Percentiles rank a stretch among this genome's conserved stretches.
phyloP scores from a whole-genome alignment of 2,329 filamentous ascomycete species.

The Cladosporium sp. region DNA sequence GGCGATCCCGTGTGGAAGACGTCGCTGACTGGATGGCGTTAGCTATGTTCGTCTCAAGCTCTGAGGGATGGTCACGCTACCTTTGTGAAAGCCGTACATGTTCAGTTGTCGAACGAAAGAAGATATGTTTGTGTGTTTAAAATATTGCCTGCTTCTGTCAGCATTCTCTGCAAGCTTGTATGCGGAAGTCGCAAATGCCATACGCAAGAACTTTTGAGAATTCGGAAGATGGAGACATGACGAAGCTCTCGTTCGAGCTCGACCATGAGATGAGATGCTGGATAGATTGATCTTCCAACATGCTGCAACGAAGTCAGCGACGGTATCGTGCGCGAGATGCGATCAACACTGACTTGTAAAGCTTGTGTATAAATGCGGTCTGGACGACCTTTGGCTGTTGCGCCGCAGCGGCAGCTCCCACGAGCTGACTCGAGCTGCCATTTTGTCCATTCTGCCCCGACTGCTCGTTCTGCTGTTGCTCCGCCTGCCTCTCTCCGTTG shows the following conservation, averaged over 20 bases:
- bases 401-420: constrained; percentile 62
- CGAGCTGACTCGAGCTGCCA: constrained; percentile 23
- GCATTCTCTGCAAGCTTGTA: neutral
- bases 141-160: constrained; percentile 70
- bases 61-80: constrained; percentile 40
- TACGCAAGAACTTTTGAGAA: constrained; percentile 98
- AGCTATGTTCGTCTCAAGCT: neutral
- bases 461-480: constrained; percentile 17
- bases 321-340: neutral
- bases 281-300: constrained; percentile 91
- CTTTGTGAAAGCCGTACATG: constrained; percentile 99
- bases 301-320: constrained; percentile 53
- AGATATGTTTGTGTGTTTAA: constrained; percentile 98
- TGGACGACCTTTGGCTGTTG: constrained; percentile 97
- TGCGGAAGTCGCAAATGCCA: constrained; percentile 34
- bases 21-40: constrained; percentile 67
- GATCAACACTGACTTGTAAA: constrained; percentile 72
- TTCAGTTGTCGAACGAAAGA: constrained; percentile 97
- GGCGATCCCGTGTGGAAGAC: constrained; percentile 94
- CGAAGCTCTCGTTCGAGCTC: constrained; percentile 86
- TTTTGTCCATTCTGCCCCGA: constrained; percentile 8
- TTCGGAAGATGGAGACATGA: constrained; percentile 95
- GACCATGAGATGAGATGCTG: constrained; percentile 98
- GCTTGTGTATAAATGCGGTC: constrained; percentile 97
- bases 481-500: constrained; percentile 21